phyloP scores from a whole-genome alignment of 257 asterid genomes.

The Solanum pinnatisectum region DNA sequence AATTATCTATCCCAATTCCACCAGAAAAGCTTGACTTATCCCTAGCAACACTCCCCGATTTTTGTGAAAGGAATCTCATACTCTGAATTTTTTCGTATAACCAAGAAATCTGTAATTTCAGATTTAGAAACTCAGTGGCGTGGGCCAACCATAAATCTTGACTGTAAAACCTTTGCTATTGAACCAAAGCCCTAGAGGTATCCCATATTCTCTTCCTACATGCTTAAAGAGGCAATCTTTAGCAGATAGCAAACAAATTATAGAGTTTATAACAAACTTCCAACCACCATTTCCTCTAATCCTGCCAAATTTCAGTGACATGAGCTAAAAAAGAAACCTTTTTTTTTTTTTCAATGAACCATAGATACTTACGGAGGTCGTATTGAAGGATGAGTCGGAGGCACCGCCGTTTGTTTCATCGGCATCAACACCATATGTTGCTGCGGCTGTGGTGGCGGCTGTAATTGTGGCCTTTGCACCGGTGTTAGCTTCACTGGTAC shows the following conservation, averaged over 20 bases:
- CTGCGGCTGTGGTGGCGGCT: conserved; percentile 11
- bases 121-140: background rate
- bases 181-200: background rate
- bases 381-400: conserved; percentile 45
- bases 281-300: background rate
- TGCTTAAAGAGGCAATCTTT: background rate
- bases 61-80: background rate
- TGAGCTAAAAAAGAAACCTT: background rate
- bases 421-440: conserved; percentile 27
- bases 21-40: background rate
- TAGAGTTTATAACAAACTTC: background rate
- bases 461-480: conserved; percentile 16
- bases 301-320: background rate
- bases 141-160: background rate
- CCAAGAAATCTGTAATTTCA: background rate
- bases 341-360: background rate
- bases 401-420: conserved; percentile 36
- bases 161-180: background rate
- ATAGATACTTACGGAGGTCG: conserved; percentile 55
- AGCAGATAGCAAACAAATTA: background rate
- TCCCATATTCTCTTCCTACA: background rate
- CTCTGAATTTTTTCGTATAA: background rate
- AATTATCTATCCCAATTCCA: background rate
- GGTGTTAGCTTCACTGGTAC: conserved; percentile 17
- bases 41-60: background rate